Conservation (phyloP, 768 basidiomycete genomes). For the Pisolithus sp. region DNA sequence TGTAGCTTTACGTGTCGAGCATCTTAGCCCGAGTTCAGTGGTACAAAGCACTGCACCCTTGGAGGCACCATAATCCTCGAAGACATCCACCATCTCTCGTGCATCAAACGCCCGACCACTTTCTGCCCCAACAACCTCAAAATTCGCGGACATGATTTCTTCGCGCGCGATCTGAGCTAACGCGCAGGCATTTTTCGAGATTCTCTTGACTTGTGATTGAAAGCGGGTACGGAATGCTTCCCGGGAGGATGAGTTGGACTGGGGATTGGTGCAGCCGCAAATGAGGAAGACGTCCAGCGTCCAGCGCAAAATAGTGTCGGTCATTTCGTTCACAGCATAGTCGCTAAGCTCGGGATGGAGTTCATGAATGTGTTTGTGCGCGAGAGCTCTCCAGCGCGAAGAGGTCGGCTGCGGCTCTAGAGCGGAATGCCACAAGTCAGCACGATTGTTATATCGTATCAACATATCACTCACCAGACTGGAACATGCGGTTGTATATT, state of each 20-base stretch:
- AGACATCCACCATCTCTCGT: slow-evolving; percentile 53
- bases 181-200: slow-evolving; percentile 56
- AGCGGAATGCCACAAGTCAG: slow-evolving; percentile 10
- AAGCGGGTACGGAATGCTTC: slow-evolving; percentile 44
- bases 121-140: slow-evolving; percentile 62
- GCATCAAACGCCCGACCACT: slow-evolving; percentile 44
- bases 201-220: slow-evolving; percentile 55
- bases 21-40: slow-evolving; percentile 65
- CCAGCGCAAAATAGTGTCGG: slow-evolving; percentile 71
- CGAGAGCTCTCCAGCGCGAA: slow-evolving; percentile 69
- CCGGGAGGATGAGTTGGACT: slow-evolving; percentile 30
- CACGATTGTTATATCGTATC: background rate
- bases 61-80: slow-evolving; percentile 51
- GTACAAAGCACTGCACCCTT: slow-evolving; percentile 55
- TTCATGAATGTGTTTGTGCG: slow-evolving; percentile 61
- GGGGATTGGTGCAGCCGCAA: slow-evolving; percentile 49
- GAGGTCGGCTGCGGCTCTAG: slow-evolving; percentile 73
- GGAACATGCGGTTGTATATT: slow-evolving; percentile 53
- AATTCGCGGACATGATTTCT: slow-evolving; percentile 72
- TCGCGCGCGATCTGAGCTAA: slow-evolving; percentile 61
- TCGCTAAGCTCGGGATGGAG: slow-evolving; percentile 63
- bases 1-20: slow-evolving; percentile 43
- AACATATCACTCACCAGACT: slow-evolving; percentile 36
- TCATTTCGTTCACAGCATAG: slow-evolving; percentile 62
- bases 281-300: slow-evolving; percentile 59